These are phyloP conservation scores for Nemania serpens DNA, from an alignment of 2,329 filamentous ascomycete species.

Conservation along the genomic window DNA sequence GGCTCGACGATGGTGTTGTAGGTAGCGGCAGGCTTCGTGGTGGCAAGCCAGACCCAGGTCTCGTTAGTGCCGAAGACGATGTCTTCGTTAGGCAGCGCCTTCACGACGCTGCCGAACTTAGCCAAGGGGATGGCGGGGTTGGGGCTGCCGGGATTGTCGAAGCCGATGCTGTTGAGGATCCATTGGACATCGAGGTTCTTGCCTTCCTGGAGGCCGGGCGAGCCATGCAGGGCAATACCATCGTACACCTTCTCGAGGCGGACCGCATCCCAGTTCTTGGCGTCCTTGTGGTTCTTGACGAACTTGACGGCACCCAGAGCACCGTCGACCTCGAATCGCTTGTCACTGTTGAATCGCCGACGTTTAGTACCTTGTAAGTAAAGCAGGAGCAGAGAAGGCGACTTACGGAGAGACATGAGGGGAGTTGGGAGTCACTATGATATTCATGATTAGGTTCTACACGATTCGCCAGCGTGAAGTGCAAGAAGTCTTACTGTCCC, in stretches of 20 bases:
- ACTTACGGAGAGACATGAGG: conserved; percentile 23
- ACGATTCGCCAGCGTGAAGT: neutral
- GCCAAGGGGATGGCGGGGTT: conserved; percentile 14
- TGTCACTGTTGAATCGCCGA: neutral
- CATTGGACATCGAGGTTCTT: conserved; percentile 19
- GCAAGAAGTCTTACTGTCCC: conserved; percentile 23
- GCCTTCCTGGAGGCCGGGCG: conserved; percentile 13
- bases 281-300: conserved; percentile 21
- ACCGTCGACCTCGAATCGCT: conserved; percentile 27
- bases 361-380: neutral
- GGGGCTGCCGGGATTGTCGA: conserved; percentile 22
- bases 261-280: conserved; percentile 15
- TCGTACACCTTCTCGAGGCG: conserved; percentile 25
- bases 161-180: conserved; percentile 21
- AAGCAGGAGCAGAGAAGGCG: no score
- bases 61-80: conserved; percentile 25
- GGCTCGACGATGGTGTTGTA: conserved; percentile 26
- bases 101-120: conserved; percentile 17
- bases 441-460: conserved; percentile 8
- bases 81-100: conserved; percentile 8
- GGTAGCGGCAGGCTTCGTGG: conserved; percentile 24
- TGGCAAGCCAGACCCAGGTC: conserved; percentile 26
- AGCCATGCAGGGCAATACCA: conserved; percentile 22
- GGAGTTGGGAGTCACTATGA: conserved; percentile 24
- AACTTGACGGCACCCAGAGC: conserved; percentile 20